Base-by-base conservation (phyloP, 495 filamentous ascomycete species). In the Neurospora sublineolata region DNA sequence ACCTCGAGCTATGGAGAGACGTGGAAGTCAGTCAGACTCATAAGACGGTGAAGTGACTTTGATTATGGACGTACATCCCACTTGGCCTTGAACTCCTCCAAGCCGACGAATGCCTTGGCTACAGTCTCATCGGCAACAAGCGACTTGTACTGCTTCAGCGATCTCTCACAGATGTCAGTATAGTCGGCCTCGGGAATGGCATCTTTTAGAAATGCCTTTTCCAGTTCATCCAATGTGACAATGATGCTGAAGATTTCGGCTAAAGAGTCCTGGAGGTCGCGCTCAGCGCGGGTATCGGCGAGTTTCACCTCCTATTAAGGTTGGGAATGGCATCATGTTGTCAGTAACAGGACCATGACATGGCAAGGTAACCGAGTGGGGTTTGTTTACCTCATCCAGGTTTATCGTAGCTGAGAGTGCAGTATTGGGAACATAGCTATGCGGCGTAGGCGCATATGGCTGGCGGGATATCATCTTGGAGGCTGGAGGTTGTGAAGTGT, bases 221-320 rank as follows among this genome's bases (percentile, higher is more conserved):
- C 95, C 8, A 99, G 85, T 69, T 94, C 94, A 77, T 99, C 95
- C 27, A 99, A 83, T 0, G 95, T 97, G 71, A 97, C 87, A 30
- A 98, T 94, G 72, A 99, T 97, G 82, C 93, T 96, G 82, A 98
- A 98, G 68, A 99, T 90, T 77, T 99, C 95, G 68, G 94, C 95
- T 12, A 99, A 87, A 2, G 95, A 97, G 77, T 97, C 95, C 82
- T 97, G 92, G 4, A 98, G 88, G 77, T 98, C 94, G 36, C 94
- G 89, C 81, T 97, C 93, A 37, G 91, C 90, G 68, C 92, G 88
- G 33, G 89, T 96, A 7, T 91, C 89, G 68, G 92, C 86, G 64
- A 99, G 87, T 82, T 96, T 97, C 72, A 97, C 93, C 87, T 99
- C 96, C 90, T 97, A 71, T 67, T 68, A 33, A 37, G 27, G 46